These are phyloP conservation scores for Suillus fuscotomentosus DNA, from an alignment of 768 basidiomycete species.

Conservation along the genomic window DNA sequence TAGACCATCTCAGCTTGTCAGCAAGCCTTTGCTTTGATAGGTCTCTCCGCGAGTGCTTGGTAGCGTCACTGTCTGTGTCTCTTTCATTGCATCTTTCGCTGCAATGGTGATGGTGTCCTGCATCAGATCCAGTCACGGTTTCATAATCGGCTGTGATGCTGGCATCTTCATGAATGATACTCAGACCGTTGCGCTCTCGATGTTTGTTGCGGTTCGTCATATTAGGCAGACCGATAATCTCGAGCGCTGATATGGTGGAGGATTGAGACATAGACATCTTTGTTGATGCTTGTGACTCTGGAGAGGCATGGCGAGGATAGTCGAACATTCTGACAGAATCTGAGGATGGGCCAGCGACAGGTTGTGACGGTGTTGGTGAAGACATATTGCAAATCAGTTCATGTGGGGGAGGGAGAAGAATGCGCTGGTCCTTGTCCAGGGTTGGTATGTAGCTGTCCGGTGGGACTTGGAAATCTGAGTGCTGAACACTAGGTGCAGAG, in stretches of 20 bases:
- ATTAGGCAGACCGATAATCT: slow-evolving; percentile 27
- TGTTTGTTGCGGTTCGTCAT: slow-evolving; percentile 7
- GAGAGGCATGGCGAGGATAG: slow-evolving; percentile 23
- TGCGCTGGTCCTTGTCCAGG: slow-evolving; percentile 35
- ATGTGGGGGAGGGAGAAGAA: slow-evolving; percentile 52
- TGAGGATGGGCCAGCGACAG: slow-evolving; percentile 13
- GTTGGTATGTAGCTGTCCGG: slow-evolving; percentile 52
- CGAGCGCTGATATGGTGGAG: slow-evolving; percentile 32
- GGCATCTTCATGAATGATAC: slow-evolving; percentile 32
- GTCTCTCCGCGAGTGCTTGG: slow-evolving; percentile 11
- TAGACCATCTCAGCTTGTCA: slow-evolving; percentile 34
- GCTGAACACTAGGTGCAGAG: slow-evolving; percentile 13
- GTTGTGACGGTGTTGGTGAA: slow-evolving; percentile 29
- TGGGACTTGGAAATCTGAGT: slow-evolving; percentile 30
- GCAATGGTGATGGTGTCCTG: slow-evolving; percentile 8
- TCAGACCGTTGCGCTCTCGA: slow-evolving; percentile 25
- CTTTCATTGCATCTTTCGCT: slow-evolving; percentile 6
- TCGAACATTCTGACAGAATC: slow-evolving; percentile 21
- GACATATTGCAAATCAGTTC: slow-evolving; percentile 36
- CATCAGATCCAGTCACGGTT: slow-evolving; percentile 18
- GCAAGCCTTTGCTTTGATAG: slow-evolving; percentile 29
- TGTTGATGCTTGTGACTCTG: slow-evolving; percentile 28
- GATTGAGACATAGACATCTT: slow-evolving; percentile 22
- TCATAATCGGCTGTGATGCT: slow-evolving; percentile 25
- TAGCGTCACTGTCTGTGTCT: slow-evolving; percentile 18